Evolutionary conservation across 176 grass and related monocot species (phyloP), one percentile per base, ranked within the genome.

Genomic region (Oryza glumipatula): DNA sequence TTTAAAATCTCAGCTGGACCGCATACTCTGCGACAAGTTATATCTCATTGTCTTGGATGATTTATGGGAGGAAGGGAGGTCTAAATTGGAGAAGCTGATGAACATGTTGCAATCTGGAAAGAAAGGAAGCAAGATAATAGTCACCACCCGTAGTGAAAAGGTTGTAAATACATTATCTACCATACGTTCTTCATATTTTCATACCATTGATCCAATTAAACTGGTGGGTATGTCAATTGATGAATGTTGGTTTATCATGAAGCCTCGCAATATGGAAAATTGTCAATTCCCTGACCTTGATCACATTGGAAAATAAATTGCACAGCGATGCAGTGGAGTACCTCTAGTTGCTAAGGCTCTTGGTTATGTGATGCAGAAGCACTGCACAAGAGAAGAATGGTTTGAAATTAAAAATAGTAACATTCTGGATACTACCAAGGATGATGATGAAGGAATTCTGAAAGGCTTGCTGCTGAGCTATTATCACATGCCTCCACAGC

Each of bases 21-120:
- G 12, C 45, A 67, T 68, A 36, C 41, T 85, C 33, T 1, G 17
- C 15, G 4, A n/a, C 2, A 92, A 76, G 68, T 30, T 81, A 24
- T 86, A 83, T 35, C 70, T 91, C 15, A 73, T 88, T 16, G 77
- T 91, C 17, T 38, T 91, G 12, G 89, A 91, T 82, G 82, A 91
- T 15, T 44, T 85, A 49, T 91, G 85, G 85, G 24, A 82, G 69
- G 86, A 88, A 41, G 65, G 64, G 24, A 4, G n/a, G 17, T 8
- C 45, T 32, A 35, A 85, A 1, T 82, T 86, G 85, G 77, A 88
- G 56, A 44, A 49, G 1, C 17, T 89, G 17, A 83, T 85, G 39
- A 30, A 24, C 4, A 48, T 89, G 41, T 72, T 92, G 17, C 38
- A 76, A 39, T 76, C 24, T 74, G 90, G 82, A 30, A 83, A 82